Conservation (phyloP, 176 grass and related monocot genomes). For the Triticum monococcum region DNA sequence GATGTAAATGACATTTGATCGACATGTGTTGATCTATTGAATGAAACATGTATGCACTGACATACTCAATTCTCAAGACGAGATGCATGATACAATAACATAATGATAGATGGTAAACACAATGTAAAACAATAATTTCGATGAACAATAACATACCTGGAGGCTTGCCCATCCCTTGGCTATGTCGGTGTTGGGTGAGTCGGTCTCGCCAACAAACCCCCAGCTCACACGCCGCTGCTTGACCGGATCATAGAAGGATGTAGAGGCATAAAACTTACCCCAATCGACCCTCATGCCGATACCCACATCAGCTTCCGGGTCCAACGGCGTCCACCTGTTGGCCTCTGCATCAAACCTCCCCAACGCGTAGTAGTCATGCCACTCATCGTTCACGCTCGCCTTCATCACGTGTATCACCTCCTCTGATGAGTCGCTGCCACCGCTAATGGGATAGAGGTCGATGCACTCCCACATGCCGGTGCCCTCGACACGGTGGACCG, state of each 20-base stretch:
- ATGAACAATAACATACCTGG: background rate
- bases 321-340: background rate
- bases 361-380: background rate
- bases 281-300: background rate
- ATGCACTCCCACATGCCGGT: constrained; percentile 9
- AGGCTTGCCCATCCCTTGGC: background rate
- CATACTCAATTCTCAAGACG: background rate
- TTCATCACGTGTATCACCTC: background rate
- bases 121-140: background rate
- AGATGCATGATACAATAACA: background rate
- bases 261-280: background rate
- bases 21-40: too few species aligned
- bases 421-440: background rate
- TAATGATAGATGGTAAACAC: background rate
- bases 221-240: background rate
- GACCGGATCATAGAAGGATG: background rate
- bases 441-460: background rate
- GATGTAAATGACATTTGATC: background rate
- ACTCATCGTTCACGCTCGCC: background rate
- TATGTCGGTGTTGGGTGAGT: background rate
- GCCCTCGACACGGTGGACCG: background rate
- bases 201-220: background rate
- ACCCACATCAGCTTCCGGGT: background rate
- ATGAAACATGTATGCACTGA: background rate
- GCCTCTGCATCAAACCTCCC: background rate